phyloP scores from a whole-genome alignment of 2,329 filamentous ascomycete species.

The Fusarium agapanthi region DNA sequence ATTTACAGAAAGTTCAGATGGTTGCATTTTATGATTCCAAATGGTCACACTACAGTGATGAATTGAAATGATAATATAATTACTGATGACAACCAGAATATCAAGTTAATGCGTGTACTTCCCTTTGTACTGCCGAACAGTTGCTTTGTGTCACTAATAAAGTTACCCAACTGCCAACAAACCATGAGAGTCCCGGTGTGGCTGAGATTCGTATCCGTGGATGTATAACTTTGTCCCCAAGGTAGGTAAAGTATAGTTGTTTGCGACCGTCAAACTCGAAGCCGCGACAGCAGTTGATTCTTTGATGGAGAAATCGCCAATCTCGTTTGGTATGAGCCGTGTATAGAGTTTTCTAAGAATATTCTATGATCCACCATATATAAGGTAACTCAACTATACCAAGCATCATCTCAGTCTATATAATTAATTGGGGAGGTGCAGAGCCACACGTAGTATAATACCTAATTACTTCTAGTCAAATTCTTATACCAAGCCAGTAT shows the following conservation, averaged over 20 bases:
- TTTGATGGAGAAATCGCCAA: background rate
- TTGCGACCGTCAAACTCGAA: background rate
- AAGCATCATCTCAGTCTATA: background rate
- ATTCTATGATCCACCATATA: background rate
- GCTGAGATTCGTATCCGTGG: background rate
- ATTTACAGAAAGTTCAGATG: background rate
- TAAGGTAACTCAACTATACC: background rate
- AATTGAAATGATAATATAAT: background rate
- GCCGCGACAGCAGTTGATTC: background rate
- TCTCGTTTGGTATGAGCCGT: background rate
- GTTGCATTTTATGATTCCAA: conserved; percentile 2
- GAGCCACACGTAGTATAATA: background rate
- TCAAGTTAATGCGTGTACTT: background rate
- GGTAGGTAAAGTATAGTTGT: background rate
- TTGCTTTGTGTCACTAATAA: background rate
- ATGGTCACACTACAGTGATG: background rate
- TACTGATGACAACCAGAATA: background rate
- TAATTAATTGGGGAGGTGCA: background rate
- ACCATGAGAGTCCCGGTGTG: background rate
- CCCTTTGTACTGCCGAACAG: background rate
- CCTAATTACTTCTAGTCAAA: background rate
- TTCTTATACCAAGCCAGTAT: background rate
- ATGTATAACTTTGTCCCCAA: background rate
- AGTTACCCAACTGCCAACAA: background rate
- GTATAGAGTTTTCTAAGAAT: background rate